Evolutionary conservation across 495 filamentous ascomycete genomes (phyloP).

Genomic region (Penicillium cosmopolitanum): DNA sequence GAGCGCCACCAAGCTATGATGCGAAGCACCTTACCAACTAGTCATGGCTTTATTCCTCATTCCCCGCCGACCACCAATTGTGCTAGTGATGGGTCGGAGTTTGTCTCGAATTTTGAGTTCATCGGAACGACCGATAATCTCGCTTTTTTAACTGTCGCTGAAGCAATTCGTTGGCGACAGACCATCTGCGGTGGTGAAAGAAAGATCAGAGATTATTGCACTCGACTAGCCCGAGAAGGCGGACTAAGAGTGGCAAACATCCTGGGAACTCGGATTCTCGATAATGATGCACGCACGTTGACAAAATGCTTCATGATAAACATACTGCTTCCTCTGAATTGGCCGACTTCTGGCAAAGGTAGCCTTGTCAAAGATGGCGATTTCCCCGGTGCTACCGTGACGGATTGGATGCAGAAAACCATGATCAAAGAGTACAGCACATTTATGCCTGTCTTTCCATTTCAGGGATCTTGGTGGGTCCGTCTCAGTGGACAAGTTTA

Average conservation of each 20-base stretch:
- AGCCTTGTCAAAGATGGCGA: constrained; percentile 31
- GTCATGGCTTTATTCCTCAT: constrained; percentile 45
- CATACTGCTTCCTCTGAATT: constrained; percentile 63
- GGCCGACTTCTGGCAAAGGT: constrained; percentile 29
- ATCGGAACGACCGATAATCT: constrained; percentile 68
- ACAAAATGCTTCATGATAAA: constrained; percentile 59
- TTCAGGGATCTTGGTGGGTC: constrained; percentile 60
- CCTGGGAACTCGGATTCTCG: constrained; percentile 66
- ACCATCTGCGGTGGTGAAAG: constrained; percentile 70
- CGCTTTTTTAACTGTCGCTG: constrained; percentile 66
- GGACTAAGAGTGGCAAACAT: constrained; percentile 58
- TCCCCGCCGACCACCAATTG: constrained; percentile 8
- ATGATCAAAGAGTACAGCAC: constrained; percentile 63
- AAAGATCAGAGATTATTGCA: constrained; percentile 58
- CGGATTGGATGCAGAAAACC: constrained; percentile 58
- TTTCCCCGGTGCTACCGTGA: constrained; percentile 26
- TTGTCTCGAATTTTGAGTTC: constrained; percentile 71
- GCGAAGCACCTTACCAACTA: constrained; percentile 70
- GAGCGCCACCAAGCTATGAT: constrained; percentile 70
- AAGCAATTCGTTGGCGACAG: constrained; percentile 64
- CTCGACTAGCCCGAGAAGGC: constrained; percentile 55
- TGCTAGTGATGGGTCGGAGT: constrained; percentile 30
- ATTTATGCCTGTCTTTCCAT: constrained; percentile 62
- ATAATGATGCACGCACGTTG: constrained; percentile 22
- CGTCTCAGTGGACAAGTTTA: constrained; percentile 78